Evolutionary conservation across 2,329 filamentous ascomycete genomes (phyloP), one percentile per base, ranked within the genome.

Genomic region (Diaporthe sp.): DNA sequence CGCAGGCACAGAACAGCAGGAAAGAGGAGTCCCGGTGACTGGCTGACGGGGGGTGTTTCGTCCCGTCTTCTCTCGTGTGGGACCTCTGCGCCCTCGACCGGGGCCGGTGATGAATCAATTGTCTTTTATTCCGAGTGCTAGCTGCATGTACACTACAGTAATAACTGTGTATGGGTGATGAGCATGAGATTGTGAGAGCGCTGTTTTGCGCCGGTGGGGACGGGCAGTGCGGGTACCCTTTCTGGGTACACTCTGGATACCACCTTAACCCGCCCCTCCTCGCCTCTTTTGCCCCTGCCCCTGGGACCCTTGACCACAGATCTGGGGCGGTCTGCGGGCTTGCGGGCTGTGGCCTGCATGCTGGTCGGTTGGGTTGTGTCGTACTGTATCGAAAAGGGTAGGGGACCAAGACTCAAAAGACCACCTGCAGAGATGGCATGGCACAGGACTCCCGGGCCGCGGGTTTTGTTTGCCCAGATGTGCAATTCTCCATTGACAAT

Each of bases 181-280:
- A 67, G 62, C 10, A 37, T 67, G 44, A 68, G 62, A 68, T 37
- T 53, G 44, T 68, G 42, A 67, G 44, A 70, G 49, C 65, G 65
- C 65, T 70, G 65, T 70, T 70, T 70, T 70, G 65, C 65, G 65
- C 65, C 65, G 65, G 65, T 70, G 49, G 65, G 65, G 49, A 42
- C 42, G 61, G 65, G 65, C 65, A 55, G 46, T 49, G 49, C 65
- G 42, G 65, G 15, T 13, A 39, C 65, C 28, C 22, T 15, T n/a
- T 19, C 10, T 51, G 62, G 44, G 61, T 67, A 67, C 61, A 51
- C 31, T 42, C 13, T 55, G 65, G 65, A 70, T 70, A 70, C 65
- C 46, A 70, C 65, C 44, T 68, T 13, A 70, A 53, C 46, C 65
- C 65, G 34, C 65, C 65, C 46, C 62, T 67, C 44, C n/a, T 61